phyloP scores from a whole-genome alignment of 805 yeast species.

The Grigorovia humatica region DNA sequence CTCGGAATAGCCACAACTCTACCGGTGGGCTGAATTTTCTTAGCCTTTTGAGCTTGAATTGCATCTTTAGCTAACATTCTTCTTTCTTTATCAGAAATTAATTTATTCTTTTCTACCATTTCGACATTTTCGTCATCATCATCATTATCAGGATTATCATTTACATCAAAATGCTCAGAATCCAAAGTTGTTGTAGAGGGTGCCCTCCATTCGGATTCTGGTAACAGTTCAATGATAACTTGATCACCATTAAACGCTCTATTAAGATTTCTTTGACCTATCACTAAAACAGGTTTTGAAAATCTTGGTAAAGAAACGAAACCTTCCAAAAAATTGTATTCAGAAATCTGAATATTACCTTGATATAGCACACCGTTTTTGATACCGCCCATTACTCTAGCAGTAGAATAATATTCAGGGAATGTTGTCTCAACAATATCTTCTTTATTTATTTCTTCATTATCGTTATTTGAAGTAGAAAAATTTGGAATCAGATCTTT shows the following conservation, averaged over 20 bases:
- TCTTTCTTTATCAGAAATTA: conserved; percentile 34
- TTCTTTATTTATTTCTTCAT: conserved; percentile 9
- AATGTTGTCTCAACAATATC: conserved; percentile 45
- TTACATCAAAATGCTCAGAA: conserved; percentile 51
- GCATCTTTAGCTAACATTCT: conserved; percentile 71
- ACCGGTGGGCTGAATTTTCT: conserved; percentile 80
- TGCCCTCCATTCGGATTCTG: conserved; percentile 76
- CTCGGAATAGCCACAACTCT: conserved; percentile 77
- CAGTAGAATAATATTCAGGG: conserved; percentile 67
- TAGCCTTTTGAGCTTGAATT: conserved; percentile 41
- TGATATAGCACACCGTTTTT: conserved; percentile 80
- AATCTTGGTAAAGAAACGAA: conserved; percentile 60
- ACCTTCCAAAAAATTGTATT: conserved; percentile 85
- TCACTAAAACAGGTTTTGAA: conserved; percentile 68
- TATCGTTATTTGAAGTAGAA: conserved; percentile 24
- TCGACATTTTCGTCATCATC: conserved; percentile 36
- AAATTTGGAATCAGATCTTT: conserved; percentile 66
- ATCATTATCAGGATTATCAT: conserved; percentile 48
- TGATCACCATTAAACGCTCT: conserved; percentile 88
- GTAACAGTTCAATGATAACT: conserved; percentile 83
- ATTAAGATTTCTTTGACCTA: conserved; percentile 78
- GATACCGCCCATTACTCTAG: conserved; percentile 84
- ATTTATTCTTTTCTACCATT: conserved; percentile 35
- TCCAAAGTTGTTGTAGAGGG: conserved; percentile 75
- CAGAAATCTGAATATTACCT: conserved; percentile 70